A percentile compares a stretch with the other conserved stretches of the same genome.
These are phyloP conservation scores for Pichia heedii DNA, from an alignment of 805 yeast genomes.

Conservation along the genomic window DNA sequence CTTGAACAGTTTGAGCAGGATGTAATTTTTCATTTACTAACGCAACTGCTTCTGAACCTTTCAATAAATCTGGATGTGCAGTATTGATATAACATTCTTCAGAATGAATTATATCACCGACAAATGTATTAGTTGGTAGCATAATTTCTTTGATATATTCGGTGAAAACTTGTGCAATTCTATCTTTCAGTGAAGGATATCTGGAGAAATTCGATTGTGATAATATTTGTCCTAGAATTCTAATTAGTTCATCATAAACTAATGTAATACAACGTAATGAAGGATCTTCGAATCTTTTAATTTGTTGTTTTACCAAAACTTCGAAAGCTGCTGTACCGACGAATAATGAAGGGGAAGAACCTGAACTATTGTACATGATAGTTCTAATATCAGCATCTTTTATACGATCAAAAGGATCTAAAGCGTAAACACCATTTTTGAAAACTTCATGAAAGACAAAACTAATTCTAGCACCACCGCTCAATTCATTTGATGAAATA, in stretches of 20 bases:
- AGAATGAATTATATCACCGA: constrained; percentile 68
- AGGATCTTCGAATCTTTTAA: constrained; percentile 91
- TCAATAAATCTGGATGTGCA: constrained; percentile 92
- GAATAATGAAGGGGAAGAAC: constrained; percentile 91
- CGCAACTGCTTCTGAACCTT: constrained; percentile 92
- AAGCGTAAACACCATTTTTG: constrained; percentile 82
- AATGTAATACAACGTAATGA: constrained; percentile 78
- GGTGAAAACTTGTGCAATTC: constrained; percentile 69
- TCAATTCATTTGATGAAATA: constrained; percentile 76
- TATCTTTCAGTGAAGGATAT: constrained; percentile 86
- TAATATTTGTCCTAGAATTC: constrained; percentile 79
- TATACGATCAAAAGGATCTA: constrained; percentile 95
- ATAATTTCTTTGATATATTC: constrained; percentile 71
- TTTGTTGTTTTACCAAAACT: constrained; percentile 89
- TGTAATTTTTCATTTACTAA: constrained; percentile 83
- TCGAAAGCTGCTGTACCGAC: constrained; percentile 98
- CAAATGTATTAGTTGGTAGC: constrained; percentile 79
- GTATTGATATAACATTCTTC: constrained; percentile 96
- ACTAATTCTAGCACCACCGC: constrained; percentile 97
- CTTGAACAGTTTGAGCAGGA: constrained; percentile 59
- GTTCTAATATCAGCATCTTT: constrained; percentile 94
- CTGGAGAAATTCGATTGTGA: constrained; percentile 75
- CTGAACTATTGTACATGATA: constrained; percentile 92
- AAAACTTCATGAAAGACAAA: constrained; percentile 95
- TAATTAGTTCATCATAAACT: constrained; percentile 88